phyloP scores from a whole-genome alignment of 805 yeast species.

The Starmera amethionina region DNA sequence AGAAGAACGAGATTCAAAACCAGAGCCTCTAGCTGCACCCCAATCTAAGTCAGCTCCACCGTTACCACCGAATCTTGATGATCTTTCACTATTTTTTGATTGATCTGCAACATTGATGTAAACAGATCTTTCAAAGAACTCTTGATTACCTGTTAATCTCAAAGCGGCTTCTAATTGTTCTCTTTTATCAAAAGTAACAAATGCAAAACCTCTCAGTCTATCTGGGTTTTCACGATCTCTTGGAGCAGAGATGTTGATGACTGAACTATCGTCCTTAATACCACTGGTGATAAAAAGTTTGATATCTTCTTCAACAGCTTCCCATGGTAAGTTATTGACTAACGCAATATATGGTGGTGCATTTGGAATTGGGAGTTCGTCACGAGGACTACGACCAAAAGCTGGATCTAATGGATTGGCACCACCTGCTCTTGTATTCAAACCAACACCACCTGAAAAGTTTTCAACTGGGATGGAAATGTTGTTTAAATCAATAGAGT shows the following conservation, averaged over 20 bases:
- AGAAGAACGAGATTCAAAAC: conserved; percentile 23
- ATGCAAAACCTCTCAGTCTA: conserved; percentile 79
- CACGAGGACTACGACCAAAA: conserved; percentile 38
- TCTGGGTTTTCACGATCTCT: conserved; percentile 51
- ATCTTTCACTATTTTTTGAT: conserved; percentile 26
- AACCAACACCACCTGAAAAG: conserved; percentile 18
- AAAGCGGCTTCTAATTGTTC: conserved; percentile 71
- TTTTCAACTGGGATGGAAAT: conserved; percentile 40
- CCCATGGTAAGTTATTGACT: conserved; percentile 79
- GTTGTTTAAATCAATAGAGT: conserved; percentile 62
- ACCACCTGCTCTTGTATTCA: conserved; percentile 19
- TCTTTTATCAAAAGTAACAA: conserved; percentile 70
- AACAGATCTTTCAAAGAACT: conserved; percentile 61
- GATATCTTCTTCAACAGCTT: conserved; percentile 55
- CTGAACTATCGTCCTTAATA: conserved; percentile 40
- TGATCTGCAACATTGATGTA: conserved; percentile 78
- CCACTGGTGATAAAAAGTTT: conserved; percentile 50
- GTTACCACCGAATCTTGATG: conserved; percentile 30
- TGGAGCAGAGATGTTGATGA: conserved; percentile 64
- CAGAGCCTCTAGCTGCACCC: conserved; percentile 41
- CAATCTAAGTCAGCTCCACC: conserved; percentile 34
- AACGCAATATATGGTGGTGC: conserved; percentile 89
- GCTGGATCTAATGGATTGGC: conserved; percentile 29
- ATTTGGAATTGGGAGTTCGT: conserved; percentile 81
- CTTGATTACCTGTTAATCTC: conserved; percentile 50